Base-by-base conservation (phyloP, 164 flowering plant genomes). In the Houttuynia cordata region DNA sequence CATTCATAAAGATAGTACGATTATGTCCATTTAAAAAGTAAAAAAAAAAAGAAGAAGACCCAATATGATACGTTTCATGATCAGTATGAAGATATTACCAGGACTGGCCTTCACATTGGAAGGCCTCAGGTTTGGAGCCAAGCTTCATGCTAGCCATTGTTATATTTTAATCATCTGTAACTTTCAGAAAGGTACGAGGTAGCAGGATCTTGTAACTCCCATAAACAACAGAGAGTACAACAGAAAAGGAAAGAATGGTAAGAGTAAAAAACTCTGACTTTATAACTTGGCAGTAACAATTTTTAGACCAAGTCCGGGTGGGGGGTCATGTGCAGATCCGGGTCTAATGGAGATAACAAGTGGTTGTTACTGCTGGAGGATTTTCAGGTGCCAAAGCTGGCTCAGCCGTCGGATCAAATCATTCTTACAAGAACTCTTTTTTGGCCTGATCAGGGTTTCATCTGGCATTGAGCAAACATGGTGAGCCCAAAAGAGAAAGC, bases 61-160 rank as follows among this genome's bases (percentile, higher is more conserved):
- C n/a, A n/a, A n/a, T n/a, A n/a, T n/a, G n/a, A n/a, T n/a, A n/a
- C n/a, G n/a, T n/a, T n/a, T n/a, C n/a, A 23, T n/a, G 8, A 52
- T 12, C 23, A 52, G 22, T 30, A 30, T 47, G 7, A 19, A 45
- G 19, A 21, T 40, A 20, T 21, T 60, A 85, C 91, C 87, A 85
- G 41, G 79, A 61, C 17, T 73, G 74, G 68, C 85, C 83, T 30
- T 83, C 71, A 30, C 80, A 84, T 56, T 67, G 75, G 62, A 85
- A 85, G 20, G 62, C 73, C 59, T 80, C 88, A 51, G 91, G 63
- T 65, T 83, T 85, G 58, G 84, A 80, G 24, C 91, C 91, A 66
- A 83, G 63, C 73, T 68, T 83, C 81, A 78, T 69, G 75, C 74
- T 78, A 25, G 80, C 86, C 87, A 85, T 83, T n/a, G n/a, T n/a